A percentile compares a stretch with the other conserved stretches of the same genome.
These are phyloP conservation scores for Tuber melanosporum DNA, from an alignment of 495 filamentous ascomycete genomes.

Conservation along the genomic window DNA sequence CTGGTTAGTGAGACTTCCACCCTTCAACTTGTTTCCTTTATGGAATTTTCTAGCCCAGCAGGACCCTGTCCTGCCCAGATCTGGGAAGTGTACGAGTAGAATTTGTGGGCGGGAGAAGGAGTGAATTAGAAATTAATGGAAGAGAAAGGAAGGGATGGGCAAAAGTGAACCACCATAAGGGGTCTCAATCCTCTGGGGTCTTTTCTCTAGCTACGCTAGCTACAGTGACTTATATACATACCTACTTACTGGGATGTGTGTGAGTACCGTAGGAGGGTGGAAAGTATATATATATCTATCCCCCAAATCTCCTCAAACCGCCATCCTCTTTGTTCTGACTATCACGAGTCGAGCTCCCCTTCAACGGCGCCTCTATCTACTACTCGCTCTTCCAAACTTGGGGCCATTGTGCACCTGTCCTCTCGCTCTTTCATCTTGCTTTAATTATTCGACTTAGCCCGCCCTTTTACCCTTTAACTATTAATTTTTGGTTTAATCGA, in stretches of 20 bases:
- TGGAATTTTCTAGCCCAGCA: background rate
- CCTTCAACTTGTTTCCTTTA: background rate
- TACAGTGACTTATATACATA: background rate
- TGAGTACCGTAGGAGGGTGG: background rate
- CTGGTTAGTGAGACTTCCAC: background rate
- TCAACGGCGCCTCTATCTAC: slow-evolving; percentile 2
- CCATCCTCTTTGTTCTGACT: slow-evolving; percentile 6
- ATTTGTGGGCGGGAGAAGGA: background rate
- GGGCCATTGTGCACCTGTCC: slow-evolving; percentile 34
- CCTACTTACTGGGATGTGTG: background rate
- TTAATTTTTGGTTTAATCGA: slow-evolving; percentile 14
- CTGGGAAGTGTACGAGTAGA: background rate
- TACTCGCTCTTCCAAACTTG: slow-evolving; percentile 19
- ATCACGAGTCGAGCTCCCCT: slow-evolving; percentile 21
- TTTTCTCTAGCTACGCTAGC: background rate
- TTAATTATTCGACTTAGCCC: background rate
- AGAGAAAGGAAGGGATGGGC: background rate
- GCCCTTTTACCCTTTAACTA: slow-evolving; percentile 8
- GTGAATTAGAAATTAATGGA: background rate
- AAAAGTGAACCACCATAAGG: background rate
- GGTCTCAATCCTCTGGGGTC: background rate
- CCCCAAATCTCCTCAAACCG: slow-evolving; percentile 4
- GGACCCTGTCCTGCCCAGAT: background rate
- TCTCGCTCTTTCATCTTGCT: slow-evolving; percentile 8
- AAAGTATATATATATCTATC: slow-evolving; percentile 30